A percentile compares a stretch with the other conserved stretches of the same genome.
Conservation (phyloP, 2,329 filamentous ascomycete genomes). For the Lasiodiplodia theobromae region DNA sequence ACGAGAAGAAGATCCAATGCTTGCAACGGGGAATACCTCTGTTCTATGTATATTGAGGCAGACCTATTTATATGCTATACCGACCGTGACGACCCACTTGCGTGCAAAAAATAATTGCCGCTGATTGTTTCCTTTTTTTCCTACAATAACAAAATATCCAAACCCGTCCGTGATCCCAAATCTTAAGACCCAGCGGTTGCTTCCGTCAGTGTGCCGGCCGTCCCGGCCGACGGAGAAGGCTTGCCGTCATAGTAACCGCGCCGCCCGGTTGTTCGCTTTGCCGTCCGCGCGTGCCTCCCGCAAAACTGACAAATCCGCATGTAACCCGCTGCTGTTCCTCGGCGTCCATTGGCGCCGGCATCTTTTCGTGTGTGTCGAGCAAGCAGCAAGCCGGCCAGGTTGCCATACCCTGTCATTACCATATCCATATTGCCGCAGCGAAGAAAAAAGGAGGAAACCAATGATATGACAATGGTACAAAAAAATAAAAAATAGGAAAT, state of each 20-base stretch:
- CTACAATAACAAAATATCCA: conserved; percentile 10
- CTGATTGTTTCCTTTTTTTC: conserved; percentile 1
- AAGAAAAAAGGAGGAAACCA: background rate
- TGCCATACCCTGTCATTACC: conserved; percentile 15
- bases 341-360: background rate
- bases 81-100: conserved; percentile 7
- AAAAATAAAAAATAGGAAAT: conserved; percentile 15
- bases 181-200: background rate
- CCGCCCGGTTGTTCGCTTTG: conserved; percentile 6
- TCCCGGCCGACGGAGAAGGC: background rate
- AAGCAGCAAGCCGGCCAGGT: background rate
- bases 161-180: background rate
- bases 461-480: conserved; percentile 22
- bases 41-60: conserved; percentile 24
- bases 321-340: conserved; percentile 15
- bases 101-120: background rate
- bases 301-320: conserved; percentile 19
- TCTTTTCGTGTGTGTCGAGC: background rate
- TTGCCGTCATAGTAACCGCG: background rate
- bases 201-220: conserved; percentile 1
- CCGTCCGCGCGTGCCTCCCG: background rate
- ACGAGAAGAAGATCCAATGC: background rate
- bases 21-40: conserved; percentile 13
- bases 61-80: conserved; percentile 22
- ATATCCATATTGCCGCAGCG: background rate